These are phyloP conservation scores for Trichoderma koningiopsis DNA, from an alignment of 2,329 filamentous ascomycete species.

Conservation along the genomic window DNA sequence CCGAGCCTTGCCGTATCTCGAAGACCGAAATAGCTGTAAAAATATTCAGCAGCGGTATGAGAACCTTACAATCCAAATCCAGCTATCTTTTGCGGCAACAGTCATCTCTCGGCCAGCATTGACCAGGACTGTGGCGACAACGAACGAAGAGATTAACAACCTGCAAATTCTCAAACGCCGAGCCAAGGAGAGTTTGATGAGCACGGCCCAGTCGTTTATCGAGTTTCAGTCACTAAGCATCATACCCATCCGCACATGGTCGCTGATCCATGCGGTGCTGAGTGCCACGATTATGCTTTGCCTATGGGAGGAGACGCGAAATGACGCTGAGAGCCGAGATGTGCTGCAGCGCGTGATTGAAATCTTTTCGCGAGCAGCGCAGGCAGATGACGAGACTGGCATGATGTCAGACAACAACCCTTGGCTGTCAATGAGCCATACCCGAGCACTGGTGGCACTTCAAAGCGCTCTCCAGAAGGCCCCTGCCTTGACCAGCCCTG, in stretches of 20 bases:
- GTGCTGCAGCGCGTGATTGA: conserved; percentile 21
- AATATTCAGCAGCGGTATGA: conserved; percentile 23
- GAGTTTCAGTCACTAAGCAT: conserved; percentile 19
- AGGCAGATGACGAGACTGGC: conserved; percentile 15
- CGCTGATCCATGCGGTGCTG: conserved; percentile 14
- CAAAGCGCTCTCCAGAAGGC: conserved; percentile 13
- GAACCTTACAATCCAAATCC: conserved; percentile 1
- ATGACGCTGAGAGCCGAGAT: conserved; percentile 15
- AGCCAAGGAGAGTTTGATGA: conserved; percentile 21
- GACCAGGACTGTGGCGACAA: not conserved
- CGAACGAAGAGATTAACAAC: not conserved
- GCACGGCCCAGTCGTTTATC: conserved; percentile 10
- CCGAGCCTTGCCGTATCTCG: conserved; percentile 4
- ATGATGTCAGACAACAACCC: conserved; percentile 7
- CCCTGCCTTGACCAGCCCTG: not conserved
- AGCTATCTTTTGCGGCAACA: conserved; percentile 7
- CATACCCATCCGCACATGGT: conserved; percentile 23
- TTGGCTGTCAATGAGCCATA: conserved; percentile 22
- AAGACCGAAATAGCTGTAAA: conserved; percentile 1
- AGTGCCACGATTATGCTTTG: conserved; percentile 21
- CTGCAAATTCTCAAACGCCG: not conserved
- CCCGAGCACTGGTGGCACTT: conserved; percentile 12
- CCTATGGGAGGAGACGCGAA: conserved; percentile 21
- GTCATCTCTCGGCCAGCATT: conserved; percentile 15
- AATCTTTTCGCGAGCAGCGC: conserved; percentile 18